These are phyloP conservation scores for Cytospora schulzeri DNA, from an alignment of 2,329 filamentous ascomycete species.

Conservation along the genomic window DNA sequence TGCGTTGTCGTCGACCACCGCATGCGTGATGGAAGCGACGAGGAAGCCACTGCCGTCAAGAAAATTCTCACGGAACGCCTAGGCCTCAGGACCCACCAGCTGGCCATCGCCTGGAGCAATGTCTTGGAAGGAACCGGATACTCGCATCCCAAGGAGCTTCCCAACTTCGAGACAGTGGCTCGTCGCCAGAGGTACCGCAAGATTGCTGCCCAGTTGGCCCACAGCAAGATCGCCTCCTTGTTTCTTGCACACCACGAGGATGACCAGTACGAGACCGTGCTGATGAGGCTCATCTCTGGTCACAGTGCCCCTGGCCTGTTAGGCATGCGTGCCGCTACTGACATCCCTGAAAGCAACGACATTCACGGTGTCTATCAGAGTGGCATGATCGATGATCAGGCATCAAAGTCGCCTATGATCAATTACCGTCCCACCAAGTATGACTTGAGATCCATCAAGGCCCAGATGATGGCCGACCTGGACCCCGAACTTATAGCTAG, in stretches of 20 bases:
- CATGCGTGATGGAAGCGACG: constrained; percentile 52
- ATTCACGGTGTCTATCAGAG: constrained; percentile 72
- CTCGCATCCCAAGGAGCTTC: constrained; percentile 43
- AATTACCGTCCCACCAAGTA: constrained; percentile 36
- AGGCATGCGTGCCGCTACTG: constrained; percentile 65
- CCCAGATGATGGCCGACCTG: constrained; percentile 33
- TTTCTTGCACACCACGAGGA: constrained; percentile 86
- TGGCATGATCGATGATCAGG: constrained; percentile 56
- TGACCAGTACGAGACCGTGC: constrained; percentile 86
- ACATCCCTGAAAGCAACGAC: constrained; percentile 83
- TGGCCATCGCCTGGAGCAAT: constrained; percentile 53
- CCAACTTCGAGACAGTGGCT: constrained; percentile 77
- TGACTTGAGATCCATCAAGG: constrained; percentile 33
- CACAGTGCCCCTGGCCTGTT: constrained; percentile 70
- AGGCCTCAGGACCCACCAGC: constrained; percentile 36
- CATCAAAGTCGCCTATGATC: constrained; percentile 39
- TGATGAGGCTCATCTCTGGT: constrained; percentile 73
- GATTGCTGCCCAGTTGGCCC: constrained; percentile 63
- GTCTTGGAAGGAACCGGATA: constrained; percentile 31
- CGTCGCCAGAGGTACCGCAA: constrained; percentile 72
- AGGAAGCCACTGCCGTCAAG: constrained; percentile 55
- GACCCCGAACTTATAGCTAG: constrained; percentile 30
- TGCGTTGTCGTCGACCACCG: constrained; percentile 61
- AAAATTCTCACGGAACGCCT: constrained; percentile 38
- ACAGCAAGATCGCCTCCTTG: constrained; percentile 57